These are phyloP conservation scores for Talinum fruticosum DNA, from an alignment of 148 eudicot genomes.

Conservation along the genomic window DNA sequence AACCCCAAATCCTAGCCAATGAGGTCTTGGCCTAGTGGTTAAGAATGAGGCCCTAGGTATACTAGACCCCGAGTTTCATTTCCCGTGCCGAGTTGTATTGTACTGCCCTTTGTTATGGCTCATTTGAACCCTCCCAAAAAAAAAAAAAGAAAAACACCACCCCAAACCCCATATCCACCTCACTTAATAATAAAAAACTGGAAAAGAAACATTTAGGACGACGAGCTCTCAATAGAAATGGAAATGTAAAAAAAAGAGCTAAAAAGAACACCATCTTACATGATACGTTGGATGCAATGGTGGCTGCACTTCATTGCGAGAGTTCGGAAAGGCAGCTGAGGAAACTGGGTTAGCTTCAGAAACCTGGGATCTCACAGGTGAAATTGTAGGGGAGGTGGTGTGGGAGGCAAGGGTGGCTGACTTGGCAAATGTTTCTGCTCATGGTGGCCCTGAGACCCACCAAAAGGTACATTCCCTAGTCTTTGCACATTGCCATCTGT, in stretches of 20 bases:
- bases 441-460: conserved; percentile 40
- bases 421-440: conserved; percentile 55
- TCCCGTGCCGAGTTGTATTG: too few relatives aligned
- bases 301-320: conserved; percentile 51
- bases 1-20: too few relatives aligned
- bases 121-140: too few relatives aligned
- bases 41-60: too few relatives aligned
- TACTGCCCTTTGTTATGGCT: too few relatives aligned
- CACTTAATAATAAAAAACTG: too few relatives aligned
- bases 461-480: conserved; percentile 30
- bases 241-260: neutral
- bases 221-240: too few relatives aligned
- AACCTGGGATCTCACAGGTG: conserved; percentile 51
- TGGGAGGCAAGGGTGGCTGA: conserved; percentile 99
- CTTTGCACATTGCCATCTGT: conserved; percentile 44
- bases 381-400: conserved; percentile 77
- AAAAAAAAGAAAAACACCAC: too few relatives aligned
- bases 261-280: conserved; percentile 36
- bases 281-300: conserved; percentile 44
- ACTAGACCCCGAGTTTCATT: too few relatives aligned
- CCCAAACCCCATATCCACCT: too few relatives aligned
- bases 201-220: too few relatives aligned
- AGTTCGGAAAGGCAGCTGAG: conserved; percentile 46
- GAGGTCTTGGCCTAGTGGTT: too few relatives aligned
- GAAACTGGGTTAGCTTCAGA: conserved; percentile 37